Conservation (phyloP, 2,329 filamentous ascomycete species). For the Fusarium sacchari region DNA sequence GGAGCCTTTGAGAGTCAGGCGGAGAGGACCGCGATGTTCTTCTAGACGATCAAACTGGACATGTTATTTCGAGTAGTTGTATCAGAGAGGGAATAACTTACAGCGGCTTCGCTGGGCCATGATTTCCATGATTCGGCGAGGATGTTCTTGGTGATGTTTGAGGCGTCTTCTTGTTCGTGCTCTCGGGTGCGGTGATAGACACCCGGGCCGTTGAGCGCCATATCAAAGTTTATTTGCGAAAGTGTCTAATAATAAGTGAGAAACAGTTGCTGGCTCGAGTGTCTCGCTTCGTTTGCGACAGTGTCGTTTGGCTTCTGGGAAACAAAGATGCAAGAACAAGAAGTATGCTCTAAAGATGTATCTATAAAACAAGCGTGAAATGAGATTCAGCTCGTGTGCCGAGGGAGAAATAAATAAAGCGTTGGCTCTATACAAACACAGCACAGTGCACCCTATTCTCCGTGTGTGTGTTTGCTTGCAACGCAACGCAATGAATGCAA, state of each 20-base stretch:
- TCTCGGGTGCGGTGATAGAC: conserved; percentile 42
- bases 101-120: conserved; percentile 61
- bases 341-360: neutral
- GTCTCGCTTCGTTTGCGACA: neutral
- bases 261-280: neutral
- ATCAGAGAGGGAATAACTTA: conserved; percentile 37
- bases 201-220: conserved; percentile 44
- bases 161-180: conserved; percentile 42
- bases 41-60: conserved; percentile 72
- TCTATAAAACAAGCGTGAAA: neutral
- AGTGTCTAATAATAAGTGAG: neutral
- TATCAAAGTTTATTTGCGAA: neutral
- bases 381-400: neutral
- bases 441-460: neutral
- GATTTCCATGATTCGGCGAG: conserved; percentile 50
- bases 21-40: conserved; percentile 72
- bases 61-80: neutral
- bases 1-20: conserved; percentile 69
- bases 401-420: neutral
- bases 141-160: conserved; percentile 42
- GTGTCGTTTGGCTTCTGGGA: neutral
- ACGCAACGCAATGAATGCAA: neutral
- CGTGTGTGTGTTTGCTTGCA: neutral
- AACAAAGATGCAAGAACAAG: neutral
- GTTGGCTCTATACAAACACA: neutral